phyloP scores from a whole-genome alignment of 2,329 filamentous ascomycete genomes.

The Calonectria montana region DNA sequence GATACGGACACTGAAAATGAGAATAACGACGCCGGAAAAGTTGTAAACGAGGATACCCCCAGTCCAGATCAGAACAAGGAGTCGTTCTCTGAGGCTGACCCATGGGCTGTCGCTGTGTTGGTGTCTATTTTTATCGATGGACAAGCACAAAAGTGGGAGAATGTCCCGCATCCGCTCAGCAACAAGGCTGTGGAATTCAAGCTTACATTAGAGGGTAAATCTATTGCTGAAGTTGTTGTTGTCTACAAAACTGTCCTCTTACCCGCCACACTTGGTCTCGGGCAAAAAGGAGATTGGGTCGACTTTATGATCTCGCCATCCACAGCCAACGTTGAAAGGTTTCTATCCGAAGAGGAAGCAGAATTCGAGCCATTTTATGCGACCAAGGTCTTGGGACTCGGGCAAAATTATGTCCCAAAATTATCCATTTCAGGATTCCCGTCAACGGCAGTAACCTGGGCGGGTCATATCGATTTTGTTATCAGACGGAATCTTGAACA shows the following conservation, averaged over 20 bases:
- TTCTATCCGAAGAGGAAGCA: neutral
- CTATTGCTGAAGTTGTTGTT: neutral
- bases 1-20: fast-evolving
- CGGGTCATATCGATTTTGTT: neutral
- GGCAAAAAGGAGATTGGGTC: neutral
- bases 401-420: neutral
- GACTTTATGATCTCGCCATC: neutral
- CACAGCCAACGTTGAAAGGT: neutral
- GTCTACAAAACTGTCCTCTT: neutral
- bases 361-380: neutral
- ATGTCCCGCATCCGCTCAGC: neutral
- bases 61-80: fast-evolving
- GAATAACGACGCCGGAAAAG: neutral
- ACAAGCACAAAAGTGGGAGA: neutral
- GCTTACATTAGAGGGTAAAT: neutral
- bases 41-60: neutral
- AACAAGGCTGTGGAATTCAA: neutral
- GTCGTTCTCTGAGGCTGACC: neutral
- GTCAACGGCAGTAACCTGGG: neutral
- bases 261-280: neutral
- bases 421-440: neutral
- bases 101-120: neutral
- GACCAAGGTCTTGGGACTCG: no score
- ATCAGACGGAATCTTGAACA: neutral
- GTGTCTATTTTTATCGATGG: neutral